These are phyloP conservation scores for Beauveria sp. DNA, from an alignment of 2,329 filamentous ascomycete species.

Conservation along the genomic window DNA sequence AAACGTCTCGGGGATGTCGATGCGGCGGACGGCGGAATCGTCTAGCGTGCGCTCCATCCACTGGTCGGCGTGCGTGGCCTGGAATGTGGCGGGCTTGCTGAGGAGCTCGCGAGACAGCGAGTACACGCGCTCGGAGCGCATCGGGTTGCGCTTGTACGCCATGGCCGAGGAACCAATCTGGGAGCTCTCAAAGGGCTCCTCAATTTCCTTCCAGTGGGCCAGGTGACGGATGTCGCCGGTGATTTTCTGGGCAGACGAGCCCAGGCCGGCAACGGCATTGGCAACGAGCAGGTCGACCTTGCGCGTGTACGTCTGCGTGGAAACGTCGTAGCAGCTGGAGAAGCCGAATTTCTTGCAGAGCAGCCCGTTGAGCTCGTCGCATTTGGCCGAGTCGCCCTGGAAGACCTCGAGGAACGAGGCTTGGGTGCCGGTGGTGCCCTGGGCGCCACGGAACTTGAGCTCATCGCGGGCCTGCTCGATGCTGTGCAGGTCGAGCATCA, in stretches of 20 bases:
- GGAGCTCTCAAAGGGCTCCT: conserved; percentile 73
- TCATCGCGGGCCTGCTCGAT: conserved; percentile 62
- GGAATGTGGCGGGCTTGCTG: conserved; percentile 28
- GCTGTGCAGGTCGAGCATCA: conserved; percentile 61
- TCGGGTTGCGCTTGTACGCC: conserved; percentile 42
- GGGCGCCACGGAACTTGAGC: conserved; percentile 68
- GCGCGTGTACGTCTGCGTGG: conserved; percentile 62
- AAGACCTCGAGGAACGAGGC: conserved; percentile 57
- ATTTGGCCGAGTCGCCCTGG: conserved; percentile 39
- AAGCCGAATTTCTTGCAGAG: conserved; percentile 51
- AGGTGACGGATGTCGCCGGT: conserved; percentile 67
- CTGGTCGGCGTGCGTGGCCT: conserved; percentile 25
- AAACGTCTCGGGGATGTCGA: conserved; percentile 59
- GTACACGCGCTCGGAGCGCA: conserved; percentile 42
- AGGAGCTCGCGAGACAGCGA: conserved; percentile 39
- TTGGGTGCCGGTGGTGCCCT: conserved; percentile 65
- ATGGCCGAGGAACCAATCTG: conserved; percentile 59
- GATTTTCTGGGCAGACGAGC: conserved; percentile 66
- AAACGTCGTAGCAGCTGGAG: conserved; percentile 43
- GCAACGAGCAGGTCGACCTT: conserved; percentile 78
- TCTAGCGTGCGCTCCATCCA: conserved; percentile 67
- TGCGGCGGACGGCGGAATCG: conserved; percentile 63
- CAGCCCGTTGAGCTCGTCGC: conserved; percentile 46
- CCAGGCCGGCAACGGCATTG: conserved; percentile 73
- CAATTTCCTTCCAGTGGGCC: conserved; percentile 71